Evolutionary conservation across 225 moss, liverwort and hornwort species (phyloP).

Genomic region (Straminergon stramineum): DNA sequence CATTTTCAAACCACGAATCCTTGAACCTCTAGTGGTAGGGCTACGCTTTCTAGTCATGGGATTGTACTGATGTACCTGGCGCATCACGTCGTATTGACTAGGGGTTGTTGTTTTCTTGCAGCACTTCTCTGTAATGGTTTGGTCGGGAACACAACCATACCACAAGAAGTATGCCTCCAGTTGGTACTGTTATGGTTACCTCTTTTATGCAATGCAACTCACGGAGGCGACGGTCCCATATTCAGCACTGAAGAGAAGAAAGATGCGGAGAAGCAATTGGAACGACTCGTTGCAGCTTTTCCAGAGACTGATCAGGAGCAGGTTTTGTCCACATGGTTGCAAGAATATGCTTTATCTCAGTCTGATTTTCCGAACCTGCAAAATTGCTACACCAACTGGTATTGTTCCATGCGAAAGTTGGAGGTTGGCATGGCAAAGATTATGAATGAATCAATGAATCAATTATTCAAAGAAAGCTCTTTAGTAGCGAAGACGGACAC

Average conservation of each 20-base stretch:
- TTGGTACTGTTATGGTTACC: constrained; percentile 73
- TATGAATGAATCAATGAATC: background rate
- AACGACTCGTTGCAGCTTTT: constrained; percentile 32
- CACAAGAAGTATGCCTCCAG: constrained; percentile 43
- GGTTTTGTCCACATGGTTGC: constrained; percentile 72
- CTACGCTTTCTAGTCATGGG: background rate
- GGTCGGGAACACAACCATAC: constrained; percentile 17
- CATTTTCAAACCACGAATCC: background rate
- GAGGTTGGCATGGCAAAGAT: constrained; percentile 7
- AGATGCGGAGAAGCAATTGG: constrained; percentile 48
- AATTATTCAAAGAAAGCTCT: background rate
- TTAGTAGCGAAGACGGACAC: background rate
- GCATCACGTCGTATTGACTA: background rate
- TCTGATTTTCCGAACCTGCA: constrained; percentile 91
- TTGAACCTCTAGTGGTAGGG: background rate
- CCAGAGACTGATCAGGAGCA: constrained; percentile 62
- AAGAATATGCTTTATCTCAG: constrained; percentile 54
- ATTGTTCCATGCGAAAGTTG: constrained; percentile 48
- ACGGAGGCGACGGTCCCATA: constrained; percentile 82
- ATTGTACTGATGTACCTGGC: background rate
- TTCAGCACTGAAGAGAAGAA: constrained; percentile 49
- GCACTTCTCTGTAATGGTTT: constrained; percentile 34
- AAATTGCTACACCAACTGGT: constrained; percentile 59
- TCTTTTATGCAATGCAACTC: constrained; percentile 68
- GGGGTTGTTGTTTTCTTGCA: background rate